phyloP scores from a whole-genome alignment of 768 basidiomycete species.

The Tricholoma hemisulphureum region DNA sequence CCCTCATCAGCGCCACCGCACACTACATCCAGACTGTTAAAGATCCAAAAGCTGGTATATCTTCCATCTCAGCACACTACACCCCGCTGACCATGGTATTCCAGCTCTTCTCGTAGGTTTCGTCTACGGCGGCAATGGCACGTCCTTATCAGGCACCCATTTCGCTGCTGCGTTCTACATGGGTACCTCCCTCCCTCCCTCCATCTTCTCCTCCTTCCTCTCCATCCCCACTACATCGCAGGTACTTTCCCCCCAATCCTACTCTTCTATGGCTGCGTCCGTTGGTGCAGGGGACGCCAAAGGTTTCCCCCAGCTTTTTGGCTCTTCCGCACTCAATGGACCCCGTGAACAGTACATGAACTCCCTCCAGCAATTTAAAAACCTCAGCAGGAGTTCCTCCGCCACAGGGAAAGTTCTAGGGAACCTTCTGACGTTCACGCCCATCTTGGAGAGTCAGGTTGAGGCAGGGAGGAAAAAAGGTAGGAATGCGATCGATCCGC shows the following conservation, averaged over 20 bases:
- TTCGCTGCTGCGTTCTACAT: conserved; percentile 35
- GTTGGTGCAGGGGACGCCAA: conserved; percentile 28
- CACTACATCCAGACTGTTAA: conserved; percentile 23
- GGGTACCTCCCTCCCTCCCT: conserved; percentile 31
- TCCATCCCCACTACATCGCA: conserved; percentile 30
- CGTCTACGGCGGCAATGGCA: conserved; percentile 21
- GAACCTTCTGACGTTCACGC: conserved; percentile 37
- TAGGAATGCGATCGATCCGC: conserved; percentile 39
- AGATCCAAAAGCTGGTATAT: too few relatives aligned
- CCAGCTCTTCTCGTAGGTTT: conserved; percentile 28
- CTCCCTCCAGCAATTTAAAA: conserved; percentile 31
- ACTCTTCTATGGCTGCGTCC: conserved; percentile 32
- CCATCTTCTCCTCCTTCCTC: conserved; percentile 39
- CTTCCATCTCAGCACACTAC: too few relatives aligned
- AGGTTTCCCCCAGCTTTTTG: conserved; percentile 37
- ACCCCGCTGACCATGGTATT: too few relatives aligned
- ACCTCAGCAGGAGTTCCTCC: conserved; percentile 20
- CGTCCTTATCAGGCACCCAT: conserved; percentile 22
- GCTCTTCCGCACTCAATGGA: conserved; percentile 34
- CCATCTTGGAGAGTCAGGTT: conserved; percentile 35
- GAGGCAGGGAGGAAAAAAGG: conserved; percentile 31
- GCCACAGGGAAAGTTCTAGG: conserved; percentile 23
- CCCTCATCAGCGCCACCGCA: conserved; percentile 35
- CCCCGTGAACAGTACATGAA: conserved; percentile 28
- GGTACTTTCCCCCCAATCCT: conserved; percentile 33